Evolutionary conservation across 306 rosid genomes (phyloP), one percentile per base, ranked within the genome.

Genomic region (Casuarina equisetifolia): DNA sequence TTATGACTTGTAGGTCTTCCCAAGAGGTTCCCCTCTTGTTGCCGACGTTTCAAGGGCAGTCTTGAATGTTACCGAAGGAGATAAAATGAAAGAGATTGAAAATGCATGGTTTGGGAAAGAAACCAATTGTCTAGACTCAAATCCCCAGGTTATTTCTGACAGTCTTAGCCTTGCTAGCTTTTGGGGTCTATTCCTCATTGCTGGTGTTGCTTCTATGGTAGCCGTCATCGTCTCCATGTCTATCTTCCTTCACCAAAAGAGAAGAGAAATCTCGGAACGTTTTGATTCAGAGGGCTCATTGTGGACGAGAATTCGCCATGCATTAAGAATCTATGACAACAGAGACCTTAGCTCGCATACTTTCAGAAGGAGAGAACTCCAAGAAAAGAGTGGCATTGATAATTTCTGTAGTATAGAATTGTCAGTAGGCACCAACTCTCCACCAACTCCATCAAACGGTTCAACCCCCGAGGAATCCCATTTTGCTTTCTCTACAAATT

Each of bases 141-240:
- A 40, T 53, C 3, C 64, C 17, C 51, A 64, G 36, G 40, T 79
- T 32, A 79, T 88, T 64, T 83, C 90, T 1, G 19, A 64, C 12
- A 83, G 80, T 75, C 88, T 91, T 1, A 83, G 87, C 70, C 83
- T 92, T 1, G 76, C 74, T 6, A 89, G 88, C 84, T 89, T 91
- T 25, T 77, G 90, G 86, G 93, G 92, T 5, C 82, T 90, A 10
- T 90, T 89, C 77, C 81, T 90, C 36, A 68, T 88, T 15, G 87
- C 80, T 2, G 83, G 85, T 35, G 50, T 36, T 48, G 75, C 86
- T 73, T 86, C 86, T 0, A 0, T 84, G 2, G n/a, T 40, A 3
- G 85, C 91, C 19, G 83, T 90, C 2, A 1, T 74, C 16, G 6
- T 83, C 64, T 86, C 53, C 44, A 1, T 7, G 0, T 10, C 40